These are phyloP conservation scores for Trichoderma aggressivum DNA, from an alignment of 2,329 filamentous ascomycete genomes.

Conservation along the genomic window DNA sequence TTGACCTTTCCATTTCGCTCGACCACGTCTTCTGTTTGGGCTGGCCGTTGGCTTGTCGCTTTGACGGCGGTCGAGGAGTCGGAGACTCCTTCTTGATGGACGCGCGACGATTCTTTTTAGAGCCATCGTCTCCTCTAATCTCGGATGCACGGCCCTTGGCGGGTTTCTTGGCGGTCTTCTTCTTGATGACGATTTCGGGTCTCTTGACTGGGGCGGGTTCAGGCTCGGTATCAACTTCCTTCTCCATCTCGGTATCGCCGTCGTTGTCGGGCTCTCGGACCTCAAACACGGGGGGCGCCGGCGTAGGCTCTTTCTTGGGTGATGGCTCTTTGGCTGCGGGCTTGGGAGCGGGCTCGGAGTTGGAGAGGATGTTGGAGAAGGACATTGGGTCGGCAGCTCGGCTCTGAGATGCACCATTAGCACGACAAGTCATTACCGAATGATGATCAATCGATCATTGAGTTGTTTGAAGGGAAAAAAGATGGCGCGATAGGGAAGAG, in stretches of 20 bases:
- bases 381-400: slow-evolving; percentile 87
- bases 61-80: slow-evolving; percentile 48
- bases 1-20: slow-evolving; percentile 44
- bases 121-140: slow-evolving; percentile 47
- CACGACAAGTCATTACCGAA: not conserved
- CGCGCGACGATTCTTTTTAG: slow-evolving; percentile 49
- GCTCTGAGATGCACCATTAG: slow-evolving; percentile 45
- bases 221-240: slow-evolving; percentile 35
- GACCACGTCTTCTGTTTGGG: slow-evolving; percentile 58
- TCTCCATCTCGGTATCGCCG: slow-evolving; percentile 34
- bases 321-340: slow-evolving; percentile 35
- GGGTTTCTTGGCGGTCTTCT: slow-evolving; percentile 37
- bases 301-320: slow-evolving; percentile 23
- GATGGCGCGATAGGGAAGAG: not conserved
- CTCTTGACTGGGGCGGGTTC: slow-evolving; percentile 28
- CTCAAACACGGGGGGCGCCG: slow-evolving; percentile 38
- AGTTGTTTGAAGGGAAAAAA: not conserved
- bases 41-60: slow-evolving; percentile 59
- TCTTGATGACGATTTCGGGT: slow-evolving; percentile 27
- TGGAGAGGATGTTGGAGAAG: slow-evolving; percentile 90
- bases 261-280: slow-evolving; percentile 23
- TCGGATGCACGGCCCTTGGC: slow-evolving; percentile 51
- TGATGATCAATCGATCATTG: not conserved
- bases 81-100: slow-evolving; percentile 50
- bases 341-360: slow-evolving; percentile 62